A percentile compares a stretch with the other conserved stretches of the same genome.
These are phyloP conservation scores for Aspergillus mulundensis DNA, from an alignment of 495 filamentous ascomycete species.

Conservation along the genomic window DNA sequence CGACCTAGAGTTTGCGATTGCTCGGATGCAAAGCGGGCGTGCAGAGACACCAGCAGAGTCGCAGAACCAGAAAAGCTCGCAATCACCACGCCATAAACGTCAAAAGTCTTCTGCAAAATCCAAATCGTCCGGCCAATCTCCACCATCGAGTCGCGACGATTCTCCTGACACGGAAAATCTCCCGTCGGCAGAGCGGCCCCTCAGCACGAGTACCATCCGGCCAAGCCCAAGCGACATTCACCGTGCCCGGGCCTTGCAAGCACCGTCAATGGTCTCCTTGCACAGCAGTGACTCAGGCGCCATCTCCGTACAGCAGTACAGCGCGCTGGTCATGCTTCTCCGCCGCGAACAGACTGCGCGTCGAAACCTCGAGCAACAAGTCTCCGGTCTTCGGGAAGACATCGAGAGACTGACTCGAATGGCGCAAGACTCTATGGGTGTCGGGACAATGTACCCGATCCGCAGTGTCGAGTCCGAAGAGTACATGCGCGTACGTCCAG, in stretches of 20 bases:
- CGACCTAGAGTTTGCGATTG: slow-evolving; percentile 53
- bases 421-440: slow-evolving; percentile 32
- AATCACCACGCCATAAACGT: slow-evolving; percentile 18
- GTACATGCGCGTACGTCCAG: slow-evolving; percentile 28
- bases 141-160: slow-evolving; percentile 8
- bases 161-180: slow-evolving; percentile 8
- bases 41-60: slow-evolving; percentile 16
- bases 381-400: slow-evolving; percentile 48
- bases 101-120: slow-evolving; percentile 11
- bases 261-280: slow-evolving; percentile 32
- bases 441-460: slow-evolving; percentile 36
- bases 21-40: slow-evolving; percentile 43
- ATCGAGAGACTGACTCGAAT: slow-evolving; percentile 38
- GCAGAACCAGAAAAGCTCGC: slow-evolving; percentile 16
- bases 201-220: slow-evolving; percentile 41
- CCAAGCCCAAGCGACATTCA: slow-evolving; percentile 24
- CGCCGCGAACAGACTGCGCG: slow-evolving; percentile 55
- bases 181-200: slow-evolving; percentile 25
- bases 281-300: slow-evolving; percentile 25
- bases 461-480: slow-evolving; percentile 34
- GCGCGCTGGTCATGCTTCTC: slow-evolving; percentile 50
- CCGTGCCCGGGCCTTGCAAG: slow-evolving; percentile 27
- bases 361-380: slow-evolving; percentile 49
- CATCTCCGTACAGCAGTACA: slow-evolving; percentile 56
- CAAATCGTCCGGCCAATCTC: slow-evolving; percentile 20